A percentile compares a stretch with the other conserved stretches of the same genome.
These are phyloP conservation scores for Candida sphagnicola DNA, from an alignment of 805 yeast genomes.

Conservation along the genomic window DNA sequence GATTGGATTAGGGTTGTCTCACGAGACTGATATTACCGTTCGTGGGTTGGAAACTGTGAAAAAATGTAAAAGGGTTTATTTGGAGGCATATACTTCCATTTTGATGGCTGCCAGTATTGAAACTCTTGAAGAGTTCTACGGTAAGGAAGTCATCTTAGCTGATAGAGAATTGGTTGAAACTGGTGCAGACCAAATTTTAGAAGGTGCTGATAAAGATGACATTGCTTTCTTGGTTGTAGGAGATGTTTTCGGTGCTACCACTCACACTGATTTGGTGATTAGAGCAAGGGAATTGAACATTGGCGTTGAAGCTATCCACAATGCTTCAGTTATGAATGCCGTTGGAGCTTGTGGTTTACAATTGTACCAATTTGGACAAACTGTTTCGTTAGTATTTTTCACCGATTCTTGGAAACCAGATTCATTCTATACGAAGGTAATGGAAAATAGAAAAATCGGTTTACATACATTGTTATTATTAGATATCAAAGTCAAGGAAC, in stretches of 20 bases:
- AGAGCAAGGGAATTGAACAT: slow-evolving; percentile 86
- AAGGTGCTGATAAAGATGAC: slow-evolving; percentile 73
- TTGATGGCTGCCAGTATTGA: slow-evolving; percentile 85
- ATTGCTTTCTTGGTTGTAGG: slow-evolving; percentile 95
- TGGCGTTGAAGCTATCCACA: slow-evolving; percentile 78
- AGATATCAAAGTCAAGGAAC: slow-evolving; percentile 96
- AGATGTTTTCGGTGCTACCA: slow-evolving; percentile 97
- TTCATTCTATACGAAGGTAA: slow-evolving; percentile 82
- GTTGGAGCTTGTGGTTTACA: slow-evolving; percentile 98
- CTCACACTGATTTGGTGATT: slow-evolving; percentile 90
- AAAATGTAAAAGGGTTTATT: slow-evolving; percentile 82
- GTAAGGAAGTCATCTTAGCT: slow-evolving; percentile 79
- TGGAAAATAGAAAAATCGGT: slow-evolving; percentile 88
- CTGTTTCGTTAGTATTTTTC: slow-evolving; percentile 94
- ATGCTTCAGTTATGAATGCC: slow-evolving; percentile 97
- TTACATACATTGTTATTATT: slow-evolving; percentile 83
- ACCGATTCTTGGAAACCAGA: slow-evolving; percentile 97
- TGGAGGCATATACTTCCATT: slow-evolving; percentile 94
- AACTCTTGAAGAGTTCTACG: slow-evolving; percentile 78
- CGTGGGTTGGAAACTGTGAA: slow-evolving; percentile 86
- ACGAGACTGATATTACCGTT: slow-evolving; percentile 87
- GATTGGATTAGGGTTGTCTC: slow-evolving; percentile 87
- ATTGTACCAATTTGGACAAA: slow-evolving; percentile 92
- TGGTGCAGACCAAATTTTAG: slow-evolving; percentile 80
- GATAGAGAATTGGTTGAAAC: slow-evolving; percentile 93